Evolutionary conservation across 2,329 filamentous ascomycete species (phyloP), one percentile per base, ranked within the genome.

Genomic region (Paraphaeosphaeria minitans): DNA sequence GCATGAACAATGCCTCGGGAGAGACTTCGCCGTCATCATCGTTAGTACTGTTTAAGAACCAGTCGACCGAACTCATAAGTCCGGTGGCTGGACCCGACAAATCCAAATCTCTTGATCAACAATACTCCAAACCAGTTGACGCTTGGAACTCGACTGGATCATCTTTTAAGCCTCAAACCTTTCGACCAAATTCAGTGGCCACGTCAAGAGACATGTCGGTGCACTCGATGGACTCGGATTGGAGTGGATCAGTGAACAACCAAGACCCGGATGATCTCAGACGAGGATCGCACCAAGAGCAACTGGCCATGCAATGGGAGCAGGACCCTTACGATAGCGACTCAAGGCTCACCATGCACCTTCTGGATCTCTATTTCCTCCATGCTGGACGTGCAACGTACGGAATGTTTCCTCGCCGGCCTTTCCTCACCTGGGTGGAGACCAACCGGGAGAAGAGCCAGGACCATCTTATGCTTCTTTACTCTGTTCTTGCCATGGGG

Each of bases 381-480:
- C 79, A 85, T 61, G 77, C 85, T 51, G 85, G 87, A 61, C 80
- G 81, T 57, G 80, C 80, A 4, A 79, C 82, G 12, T 85, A 84
- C 64, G 79, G 80, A 59, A 82, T 88, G 62, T 85, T 87, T 58
- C 85, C 86, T 2, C 78, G 80, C 37, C 72, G 77, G 41, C 77
- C 80, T 10, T 88, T 89, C 63, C 74, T 80, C 27, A 67, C 76
- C 22, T 89, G 87, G 87, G 74, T 85, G 35, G 78, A 79, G 51
- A 79, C 77, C 14, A 75, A 72, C 39, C 71, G 67, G n/a, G 74
- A 79, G 12, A 86, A 85, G 65, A 81, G 78, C 14, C 72, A 77
- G 21, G 80, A 84, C 42, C 85, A 88, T 66, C 77, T 83, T 42
- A 86, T 87, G 82, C 76, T 88, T 3, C 75, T 89, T 10, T 87